A percentile compares a stretch with the other conserved stretches of the same genome.
Conservation (phyloP, 2,329 filamentous ascomycete species). For the Escovopsis sp. region DNA sequence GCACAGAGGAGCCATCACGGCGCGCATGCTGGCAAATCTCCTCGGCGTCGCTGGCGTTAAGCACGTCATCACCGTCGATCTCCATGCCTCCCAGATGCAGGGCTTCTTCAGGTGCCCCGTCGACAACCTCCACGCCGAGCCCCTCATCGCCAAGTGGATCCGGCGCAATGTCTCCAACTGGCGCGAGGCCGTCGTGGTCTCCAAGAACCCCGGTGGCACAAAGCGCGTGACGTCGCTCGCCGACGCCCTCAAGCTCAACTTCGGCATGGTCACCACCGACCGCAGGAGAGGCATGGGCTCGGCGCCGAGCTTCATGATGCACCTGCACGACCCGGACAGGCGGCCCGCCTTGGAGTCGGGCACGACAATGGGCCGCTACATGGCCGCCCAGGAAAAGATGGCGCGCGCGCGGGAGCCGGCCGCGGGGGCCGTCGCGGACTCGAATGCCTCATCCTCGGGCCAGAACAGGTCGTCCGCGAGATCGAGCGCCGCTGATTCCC, state of each 20-base stretch:
- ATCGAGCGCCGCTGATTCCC: background rate
- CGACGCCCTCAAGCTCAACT: slow-evolving; percentile 92
- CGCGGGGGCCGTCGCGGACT: slow-evolving; percentile 23
- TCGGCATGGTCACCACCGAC: slow-evolving; percentile 88
- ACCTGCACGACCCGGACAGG: slow-evolving; percentile 44
- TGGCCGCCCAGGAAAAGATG: slow-evolving; percentile 10
- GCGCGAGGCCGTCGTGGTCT: slow-evolving; percentile 88
- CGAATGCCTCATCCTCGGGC: slow-evolving; percentile 29
- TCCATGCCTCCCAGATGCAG: slow-evolving; percentile 98
- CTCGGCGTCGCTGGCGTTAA: slow-evolving; percentile 87
- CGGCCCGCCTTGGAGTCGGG: slow-evolving; percentile 25
- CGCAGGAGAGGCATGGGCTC: slow-evolving; percentile 54
- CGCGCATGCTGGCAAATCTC: slow-evolving; percentile 91
- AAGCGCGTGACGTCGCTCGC: slow-evolving; percentile 94
- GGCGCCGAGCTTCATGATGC: slow-evolving; percentile 66
- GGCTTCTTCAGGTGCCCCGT: slow-evolving; percentile 97
- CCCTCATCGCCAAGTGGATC: slow-evolving; percentile 91
- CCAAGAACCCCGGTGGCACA: slow-evolving; percentile 94
- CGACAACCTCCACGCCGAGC: slow-evolving; percentile 93
- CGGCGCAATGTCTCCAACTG: slow-evolving; percentile 74
- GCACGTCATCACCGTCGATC: slow-evolving; percentile 93
- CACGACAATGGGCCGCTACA: slow-evolving; percentile 9
- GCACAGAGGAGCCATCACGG: slow-evolving; percentile 89
- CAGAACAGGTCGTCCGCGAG: slow-evolving; percentile 9
- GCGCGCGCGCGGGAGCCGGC: slow-evolving; percentile 4